phyloP scores from a whole-genome alignment of 2,329 filamentous ascomycete genomes.

The Alternaria ethzedia region DNA sequence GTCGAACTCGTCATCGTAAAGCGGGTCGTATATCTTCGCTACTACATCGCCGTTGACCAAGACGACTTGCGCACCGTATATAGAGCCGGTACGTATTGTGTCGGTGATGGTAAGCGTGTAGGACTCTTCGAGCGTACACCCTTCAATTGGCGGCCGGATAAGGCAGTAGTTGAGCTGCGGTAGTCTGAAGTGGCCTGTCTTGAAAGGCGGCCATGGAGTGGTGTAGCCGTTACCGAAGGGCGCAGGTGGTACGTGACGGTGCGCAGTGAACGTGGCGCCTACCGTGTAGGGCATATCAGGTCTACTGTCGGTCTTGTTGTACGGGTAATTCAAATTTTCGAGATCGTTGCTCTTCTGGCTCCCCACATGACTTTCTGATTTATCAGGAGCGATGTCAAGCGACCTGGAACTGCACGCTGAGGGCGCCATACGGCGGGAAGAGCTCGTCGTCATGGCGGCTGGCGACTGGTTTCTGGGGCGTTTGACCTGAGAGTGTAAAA shows the following conservation, averaged over 20 bases:
- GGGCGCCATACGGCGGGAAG: background rate
- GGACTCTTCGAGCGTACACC: background rate
- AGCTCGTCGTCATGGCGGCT: background rate
- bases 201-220: background rate
- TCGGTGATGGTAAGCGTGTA: background rate
- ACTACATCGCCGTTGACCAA: background rate
- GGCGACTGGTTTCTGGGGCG: background rate
- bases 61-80: slow-evolving; percentile 6
- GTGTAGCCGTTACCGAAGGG: slow-evolving; percentile 6
- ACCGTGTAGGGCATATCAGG: slow-evolving; percentile 3
- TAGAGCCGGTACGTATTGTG: background rate
- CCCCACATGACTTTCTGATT: background rate
- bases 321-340: background rate
- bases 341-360: background rate
- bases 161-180: slow-evolving; percentile 8
- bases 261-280: slow-evolving; percentile 1
- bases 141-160: background rate
- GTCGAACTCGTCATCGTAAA: slow-evolving; percentile 1
- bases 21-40: slow-evolving; percentile 14
- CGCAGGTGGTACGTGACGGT: background rate
- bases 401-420: background rate
- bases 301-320: background rate
- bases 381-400: background rate
- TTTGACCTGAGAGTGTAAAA: background rate
- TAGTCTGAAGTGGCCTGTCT: background rate